These are phyloP conservation scores for Ceratobasidium theobromae DNA, from an alignment of 1,284 basidiomycete species.

Conservation along the genomic window DNA sequence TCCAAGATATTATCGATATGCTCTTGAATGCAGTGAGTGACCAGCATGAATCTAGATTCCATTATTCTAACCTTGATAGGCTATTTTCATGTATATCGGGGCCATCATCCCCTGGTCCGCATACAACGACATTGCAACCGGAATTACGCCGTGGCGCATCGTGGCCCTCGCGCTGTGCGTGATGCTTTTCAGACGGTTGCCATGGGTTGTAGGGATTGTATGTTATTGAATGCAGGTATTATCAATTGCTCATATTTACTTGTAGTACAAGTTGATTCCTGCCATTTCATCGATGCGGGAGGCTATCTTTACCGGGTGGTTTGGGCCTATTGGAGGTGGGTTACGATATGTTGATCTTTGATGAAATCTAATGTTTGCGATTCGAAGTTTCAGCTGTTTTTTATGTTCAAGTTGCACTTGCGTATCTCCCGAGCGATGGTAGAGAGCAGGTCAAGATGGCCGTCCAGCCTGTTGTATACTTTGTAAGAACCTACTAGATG, in stretches of 20 bases:
- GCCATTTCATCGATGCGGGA: constrained; percentile 5
- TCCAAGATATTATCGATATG: constrained; percentile 27
- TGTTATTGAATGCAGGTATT: neutral
- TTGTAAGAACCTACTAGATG: neutral
- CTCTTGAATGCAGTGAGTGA: constrained; percentile 15
- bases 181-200: constrained; percentile 5
- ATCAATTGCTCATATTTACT: neutral
- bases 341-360: neutral
- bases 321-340: constrained; percentile 20
- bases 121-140: constrained; percentile 5
- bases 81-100: constrained; percentile 26
- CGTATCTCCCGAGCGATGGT: constrained; percentile 16
- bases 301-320: constrained; percentile 20
- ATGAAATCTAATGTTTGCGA: neutral
- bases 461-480: constrained; percentile 22
- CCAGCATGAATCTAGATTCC: neutral
- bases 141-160: constrained; percentile 6
- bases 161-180: constrained; percentile 16
- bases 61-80: neutral
- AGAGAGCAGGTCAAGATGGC: constrained; percentile 19
- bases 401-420: constrained; percentile 17
- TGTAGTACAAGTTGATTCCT: constrained; percentile 19
- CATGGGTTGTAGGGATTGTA: constrained; percentile 11
- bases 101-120: constrained; percentile 28
- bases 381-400: constrained; percentile 14